Conservation (phyloP, 225 moss, liverwort and hornwort species). For the Marchantia polymorpha region DNA sequence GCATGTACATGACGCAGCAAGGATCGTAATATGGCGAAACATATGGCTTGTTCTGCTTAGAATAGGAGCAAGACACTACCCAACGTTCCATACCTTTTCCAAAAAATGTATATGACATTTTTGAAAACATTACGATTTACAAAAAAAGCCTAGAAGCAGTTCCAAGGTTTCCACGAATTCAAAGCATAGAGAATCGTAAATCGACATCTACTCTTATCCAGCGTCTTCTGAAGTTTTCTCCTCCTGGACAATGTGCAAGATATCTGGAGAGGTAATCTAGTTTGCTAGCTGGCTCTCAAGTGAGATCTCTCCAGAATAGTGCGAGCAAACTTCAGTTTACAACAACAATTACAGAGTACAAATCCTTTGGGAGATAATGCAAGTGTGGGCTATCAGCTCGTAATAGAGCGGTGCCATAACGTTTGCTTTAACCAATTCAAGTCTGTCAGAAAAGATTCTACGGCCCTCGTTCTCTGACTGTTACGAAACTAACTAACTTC, state of each 20-base stretch:
- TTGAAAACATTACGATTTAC: background rate
- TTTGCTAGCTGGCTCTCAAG: background rate
- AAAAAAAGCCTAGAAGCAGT: background rate
- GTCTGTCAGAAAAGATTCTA: background rate
- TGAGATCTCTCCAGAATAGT: background rate
- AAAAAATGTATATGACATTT: background rate
- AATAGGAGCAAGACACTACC: too few relatives aligned
- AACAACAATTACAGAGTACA: conserved; percentile 5
- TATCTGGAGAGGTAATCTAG: background rate
- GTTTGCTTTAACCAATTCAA: background rate
- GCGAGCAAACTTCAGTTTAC: background rate
- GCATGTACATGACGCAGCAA: too few relatives aligned
- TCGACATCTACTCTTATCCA: background rate
- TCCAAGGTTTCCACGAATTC: background rate
- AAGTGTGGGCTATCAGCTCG: background rate
- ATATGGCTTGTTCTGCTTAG: too few relatives aligned
- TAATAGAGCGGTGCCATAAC: background rate
- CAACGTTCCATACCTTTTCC: too few relatives aligned
- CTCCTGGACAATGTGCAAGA: background rate
- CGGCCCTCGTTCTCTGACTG: background rate
- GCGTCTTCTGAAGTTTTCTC: background rate
- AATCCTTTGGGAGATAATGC: background rate
- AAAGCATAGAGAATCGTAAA: background rate
- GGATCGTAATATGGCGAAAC: too few relatives aligned
- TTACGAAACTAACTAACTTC: background rate